Percentiles rank a stretch among this genome's conserved stretches.
Evolutionary conservation across 139 green algal species (phyloP).

Genomic region (Picochlorum costavermella): DNA sequence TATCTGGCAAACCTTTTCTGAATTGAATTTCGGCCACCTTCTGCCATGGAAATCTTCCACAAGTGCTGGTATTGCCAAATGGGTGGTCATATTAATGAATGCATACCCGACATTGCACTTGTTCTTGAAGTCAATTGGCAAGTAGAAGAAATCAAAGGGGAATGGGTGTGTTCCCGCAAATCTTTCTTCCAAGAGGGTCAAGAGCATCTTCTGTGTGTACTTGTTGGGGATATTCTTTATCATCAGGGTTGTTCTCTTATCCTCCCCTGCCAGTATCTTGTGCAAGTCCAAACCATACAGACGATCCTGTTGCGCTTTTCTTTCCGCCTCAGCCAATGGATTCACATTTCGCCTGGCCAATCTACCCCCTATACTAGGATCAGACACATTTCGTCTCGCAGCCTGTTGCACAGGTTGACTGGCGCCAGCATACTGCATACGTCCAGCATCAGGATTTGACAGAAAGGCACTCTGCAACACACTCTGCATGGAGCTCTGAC

Average conservation of each 20-base stretch:
- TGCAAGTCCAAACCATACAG: slow-evolving; percentile 80
- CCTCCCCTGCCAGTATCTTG: slow-evolving; percentile 53
- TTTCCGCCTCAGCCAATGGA: slow-evolving; percentile 62
- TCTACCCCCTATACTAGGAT: slow-evolving; percentile 45
- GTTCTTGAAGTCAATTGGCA: slow-evolving; percentile 97
- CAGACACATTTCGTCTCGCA: slow-evolving; percentile 3
- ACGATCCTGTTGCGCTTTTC: slow-evolving; percentile 65
- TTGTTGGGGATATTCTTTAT: slow-evolving; percentile 99
- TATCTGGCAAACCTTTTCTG: slow-evolving; percentile 87
- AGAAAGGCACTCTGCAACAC: slow-evolving; percentile 30
- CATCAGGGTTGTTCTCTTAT: slow-evolving; percentile 95
- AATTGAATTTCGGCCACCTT: slow-evolving; percentile 97
- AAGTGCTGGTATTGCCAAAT: slow-evolving; percentile 71
- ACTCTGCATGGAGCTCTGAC: slow-evolving; percentile 26
- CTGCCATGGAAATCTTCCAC: slow-evolving; percentile 83
- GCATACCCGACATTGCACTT: slow-evolving; percentile 99
- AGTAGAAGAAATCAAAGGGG: slow-evolving; percentile 76
- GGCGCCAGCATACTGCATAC: background rate
- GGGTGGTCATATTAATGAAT: slow-evolving; percentile 95
- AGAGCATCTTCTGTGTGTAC: slow-evolving; percentile 99
- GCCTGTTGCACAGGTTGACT: slow-evolving; percentile 15
- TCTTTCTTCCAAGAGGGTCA: slow-evolving; percentile 64
- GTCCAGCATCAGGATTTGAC: background rate
- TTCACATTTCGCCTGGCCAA: slow-evolving; percentile 59
- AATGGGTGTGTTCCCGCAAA: slow-evolving; percentile 56